Percentiles rank a stretch among this genome's conserved stretches.
Evolutionary conservation across 2,329 filamentous ascomycete species (phyloP).

Genomic region (Apiospora arundinis): DNA sequence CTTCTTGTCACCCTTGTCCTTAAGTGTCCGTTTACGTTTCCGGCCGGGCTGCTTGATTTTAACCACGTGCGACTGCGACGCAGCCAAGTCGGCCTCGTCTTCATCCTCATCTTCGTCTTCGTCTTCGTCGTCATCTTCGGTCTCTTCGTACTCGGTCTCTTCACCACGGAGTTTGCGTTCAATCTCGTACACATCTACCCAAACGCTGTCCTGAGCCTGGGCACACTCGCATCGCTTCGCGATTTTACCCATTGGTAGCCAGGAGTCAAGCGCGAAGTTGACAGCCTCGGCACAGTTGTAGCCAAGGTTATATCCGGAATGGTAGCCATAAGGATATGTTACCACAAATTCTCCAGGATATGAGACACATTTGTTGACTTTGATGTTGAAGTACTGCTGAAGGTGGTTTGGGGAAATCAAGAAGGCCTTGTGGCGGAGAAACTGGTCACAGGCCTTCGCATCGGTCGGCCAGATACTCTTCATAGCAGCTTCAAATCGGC

Average conservation of each 20-base stretch:
- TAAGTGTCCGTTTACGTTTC: conserved; percentile 70
- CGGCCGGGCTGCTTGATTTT: conserved; percentile 64
- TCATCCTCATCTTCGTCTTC: conserved; percentile 67
- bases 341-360: conserved; percentile 98
- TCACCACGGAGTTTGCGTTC: conserved; percentile 93
- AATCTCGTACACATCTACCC: conserved; percentile 96
- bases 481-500: conserved; percentile 94
- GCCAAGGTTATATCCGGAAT: conserved; percentile 96
- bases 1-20: conserved; percentile 57
- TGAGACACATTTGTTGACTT: conserved; percentile 93
- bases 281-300: conserved; percentile 99
- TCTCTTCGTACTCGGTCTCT: conserved; percentile 82
- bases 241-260: conserved; percentile 93
- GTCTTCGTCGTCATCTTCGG: conserved; percentile 74
- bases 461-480: conserved; percentile 93
- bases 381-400: conserved; percentile 88
- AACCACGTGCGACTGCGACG: conserved; percentile 75
- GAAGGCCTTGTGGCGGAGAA: conserved; percentile 96
- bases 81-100: conserved; percentile 70
- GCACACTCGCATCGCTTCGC: conserved; percentile 98
- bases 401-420: conserved; percentile 91
- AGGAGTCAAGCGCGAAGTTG: conserved; percentile 95
- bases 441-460: conserved; percentile 94
- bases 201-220: conserved; percentile 93
- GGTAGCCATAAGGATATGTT: conserved; percentile 97